phyloP scores from a whole-genome alignment of 1,284 basidiomycete species.

The Chondrostereum purpureum region DNA sequence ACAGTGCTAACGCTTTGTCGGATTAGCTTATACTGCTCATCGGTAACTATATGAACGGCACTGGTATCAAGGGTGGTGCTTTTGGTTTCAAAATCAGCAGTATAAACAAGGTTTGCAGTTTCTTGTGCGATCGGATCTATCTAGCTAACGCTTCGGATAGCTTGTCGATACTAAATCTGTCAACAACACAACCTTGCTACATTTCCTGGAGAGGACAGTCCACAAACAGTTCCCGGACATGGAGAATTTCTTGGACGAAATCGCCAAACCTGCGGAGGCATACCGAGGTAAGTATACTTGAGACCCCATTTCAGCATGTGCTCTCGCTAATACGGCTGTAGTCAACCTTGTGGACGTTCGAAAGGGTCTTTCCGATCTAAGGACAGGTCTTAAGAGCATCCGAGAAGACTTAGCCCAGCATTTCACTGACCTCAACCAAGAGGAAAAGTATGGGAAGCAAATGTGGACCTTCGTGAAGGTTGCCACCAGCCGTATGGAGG shows the following conservation, averaged over 20 bases:
- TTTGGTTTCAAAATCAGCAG: conserved; percentile 97
- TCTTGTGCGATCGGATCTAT: no score
- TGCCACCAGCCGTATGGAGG: conserved; percentile 69
- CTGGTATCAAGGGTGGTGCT: conserved; percentile 93
- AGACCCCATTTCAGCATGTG: neutral
- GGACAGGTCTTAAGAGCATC: conserved; percentile 76
- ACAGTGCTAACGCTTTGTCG: conserved; percentile 8
- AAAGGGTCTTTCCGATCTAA: conserved; percentile 64
- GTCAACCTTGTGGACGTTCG: conserved; percentile 76
- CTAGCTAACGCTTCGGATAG: conserved; percentile 29
- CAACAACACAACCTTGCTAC: conserved; percentile 87
- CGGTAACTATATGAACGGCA: conserved; percentile 98
- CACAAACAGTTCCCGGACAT: conserved; percentile 85
- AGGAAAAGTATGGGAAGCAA: conserved; percentile 76
- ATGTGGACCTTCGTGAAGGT: conserved; percentile 86
- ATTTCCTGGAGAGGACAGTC: conserved; percentile 91
- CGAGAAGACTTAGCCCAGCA: conserved; percentile 73
- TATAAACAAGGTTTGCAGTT: conserved; percentile 83
- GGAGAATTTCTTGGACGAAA: conserved; percentile 85
- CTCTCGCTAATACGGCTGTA: conserved; percentile 21
- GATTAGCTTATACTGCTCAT: conserved; percentile 92
- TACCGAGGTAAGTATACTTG: conserved; percentile 65
- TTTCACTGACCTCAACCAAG: conserved; percentile 64
- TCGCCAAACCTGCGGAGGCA: conserved; percentile 86
- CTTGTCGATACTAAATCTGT: conserved; percentile 97